Conservation (phyloP, 352 stramenopile species). For the Thalassiosira ordinaria region DNA sequence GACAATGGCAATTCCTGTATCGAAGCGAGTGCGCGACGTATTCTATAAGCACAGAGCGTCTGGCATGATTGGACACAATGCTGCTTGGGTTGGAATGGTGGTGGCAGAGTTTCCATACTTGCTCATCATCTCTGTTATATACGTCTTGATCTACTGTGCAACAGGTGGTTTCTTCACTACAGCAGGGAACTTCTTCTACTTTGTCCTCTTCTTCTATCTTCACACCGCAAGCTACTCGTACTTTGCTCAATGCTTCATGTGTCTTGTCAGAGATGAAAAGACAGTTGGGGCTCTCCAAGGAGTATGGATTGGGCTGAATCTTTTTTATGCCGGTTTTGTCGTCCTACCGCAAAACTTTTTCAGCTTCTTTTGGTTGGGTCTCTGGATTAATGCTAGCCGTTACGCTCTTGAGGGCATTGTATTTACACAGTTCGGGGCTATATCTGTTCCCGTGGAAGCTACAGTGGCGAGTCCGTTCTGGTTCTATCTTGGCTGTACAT, state of each 20-base stretch:
- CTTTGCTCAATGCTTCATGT: slow-evolving; percentile 83
- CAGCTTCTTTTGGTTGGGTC: slow-evolving; percentile 40
- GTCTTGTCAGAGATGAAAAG: slow-evolving; percentile 64
- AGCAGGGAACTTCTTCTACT: slow-evolving; percentile 37
- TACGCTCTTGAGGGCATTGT: slow-evolving; percentile 59
- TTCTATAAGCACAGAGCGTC: slow-evolving; percentile 91
- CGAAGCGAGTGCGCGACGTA: slow-evolving; percentile 87
- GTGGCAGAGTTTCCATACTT: slow-evolving; percentile 85
- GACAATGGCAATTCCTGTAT: slow-evolving; percentile 73
- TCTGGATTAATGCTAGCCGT: slow-evolving; percentile 47
- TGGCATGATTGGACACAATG: slow-evolving; percentile 89
- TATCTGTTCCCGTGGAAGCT: slow-evolving; percentile 19
- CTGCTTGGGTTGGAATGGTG: slow-evolving; percentile 87
- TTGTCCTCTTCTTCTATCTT: slow-evolving; percentile 75
- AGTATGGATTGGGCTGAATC: slow-evolving; percentile 71
- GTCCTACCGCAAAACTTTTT: slow-evolving; percentile 70
- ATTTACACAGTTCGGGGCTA: slow-evolving; percentile 46
- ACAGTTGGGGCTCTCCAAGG: slow-evolving; percentile 72
- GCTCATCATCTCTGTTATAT: slow-evolving; percentile 58
- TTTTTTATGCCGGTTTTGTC: slow-evolving; percentile 72
- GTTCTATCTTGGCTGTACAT: slow-evolving; percentile 40
- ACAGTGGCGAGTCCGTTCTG: slow-evolving; percentile 35
- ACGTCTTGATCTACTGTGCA: slow-evolving; percentile 47
- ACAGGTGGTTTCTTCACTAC: slow-evolving; percentile 58
- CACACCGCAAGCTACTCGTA: slow-evolving; percentile 79